Evolutionary conservation across 2,329 filamentous ascomycete genomes (phyloP).

Genomic region (Colletotrichum godetiae): DNA sequence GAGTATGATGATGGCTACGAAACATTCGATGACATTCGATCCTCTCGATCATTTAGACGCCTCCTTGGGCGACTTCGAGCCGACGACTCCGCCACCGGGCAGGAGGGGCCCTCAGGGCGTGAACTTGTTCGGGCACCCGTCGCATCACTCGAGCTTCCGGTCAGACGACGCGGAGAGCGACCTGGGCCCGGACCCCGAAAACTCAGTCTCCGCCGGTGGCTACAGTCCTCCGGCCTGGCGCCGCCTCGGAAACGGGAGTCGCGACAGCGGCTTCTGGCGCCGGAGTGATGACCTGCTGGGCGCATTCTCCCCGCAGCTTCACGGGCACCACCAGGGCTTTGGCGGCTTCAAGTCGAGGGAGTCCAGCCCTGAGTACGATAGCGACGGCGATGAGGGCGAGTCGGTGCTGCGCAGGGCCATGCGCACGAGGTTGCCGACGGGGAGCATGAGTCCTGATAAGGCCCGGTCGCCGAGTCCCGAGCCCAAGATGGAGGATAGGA

Average conservation of each 20-base stretch:
- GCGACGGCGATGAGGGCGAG: conserved; percentile 49
- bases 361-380: conserved; percentile 49
- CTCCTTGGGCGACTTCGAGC: conserved; percentile 67
- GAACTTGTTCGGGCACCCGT: conserved; percentile 51
- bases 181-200: conserved; percentile 50
- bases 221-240: conserved; percentile 72
- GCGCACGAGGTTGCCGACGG: conserved; percentile 65
- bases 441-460: conserved; percentile 67
- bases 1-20: conserved; percentile 39
- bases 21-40: conserved; percentile 44
- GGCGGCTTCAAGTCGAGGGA: conserved; percentile 37
- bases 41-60: conserved; percentile 58
- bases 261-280: conserved; percentile 71
- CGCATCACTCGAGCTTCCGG: conserved; percentile 56
- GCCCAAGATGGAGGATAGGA: conserved; percentile 52
- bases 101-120: conserved; percentile 35
- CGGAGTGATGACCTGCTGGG: conserved; percentile 62
- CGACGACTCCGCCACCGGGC: conserved; percentile 51
- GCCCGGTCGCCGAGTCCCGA: conserved; percentile 59
- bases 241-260: conserved; percentile 68
- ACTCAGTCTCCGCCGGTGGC: conserved; percentile 62
- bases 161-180: conserved; percentile 52
- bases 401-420: conserved; percentile 63
- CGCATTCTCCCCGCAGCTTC: conserved; percentile 49
- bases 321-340: conserved; percentile 37